A percentile compares a stretch with the other conserved stretches of the same genome.
Evolutionary conservation across 179 eudicot species (phyloP).

Genomic region (Beta lomatogona): DNA sequence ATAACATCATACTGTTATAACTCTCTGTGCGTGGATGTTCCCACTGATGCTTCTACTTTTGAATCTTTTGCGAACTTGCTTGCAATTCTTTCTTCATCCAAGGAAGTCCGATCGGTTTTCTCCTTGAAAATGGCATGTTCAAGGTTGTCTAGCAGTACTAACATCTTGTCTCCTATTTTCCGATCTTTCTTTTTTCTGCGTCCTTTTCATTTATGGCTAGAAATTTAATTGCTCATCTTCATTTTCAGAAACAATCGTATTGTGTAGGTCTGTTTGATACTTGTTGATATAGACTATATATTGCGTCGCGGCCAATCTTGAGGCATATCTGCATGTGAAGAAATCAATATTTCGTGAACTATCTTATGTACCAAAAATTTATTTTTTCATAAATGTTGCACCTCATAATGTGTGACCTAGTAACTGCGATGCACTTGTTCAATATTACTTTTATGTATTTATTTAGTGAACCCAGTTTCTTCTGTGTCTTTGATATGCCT

Average conservation of each 20-base stretch:
- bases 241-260: background rate
- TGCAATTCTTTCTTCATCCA: conserved; percentile 88
- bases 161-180: background rate
- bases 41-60: conserved; percentile 85
- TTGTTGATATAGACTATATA: background rate
- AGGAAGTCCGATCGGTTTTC: conserved; percentile 82
- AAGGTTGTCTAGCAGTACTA: conserved; percentile 50
- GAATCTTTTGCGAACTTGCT: conserved; percentile 95
- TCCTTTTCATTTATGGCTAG: background rate
- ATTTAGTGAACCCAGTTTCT: background rate
- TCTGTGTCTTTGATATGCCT: background rate
- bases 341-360: background rate
- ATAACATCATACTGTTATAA: conserved; percentile 88
- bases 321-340: conserved; percentile 5
- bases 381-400: background rate
- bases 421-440: background rate
- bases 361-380: background rate
- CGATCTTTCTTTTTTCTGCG: background rate
- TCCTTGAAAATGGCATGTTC: conserved; percentile 79
- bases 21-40: conserved; percentile 80
- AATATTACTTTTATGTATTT: background rate
- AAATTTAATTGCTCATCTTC: background rate
- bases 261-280: background rate
- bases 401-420: background rate
- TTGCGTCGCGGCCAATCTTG: background rate